Evolutionary conservation across 2,329 filamentous ascomycete species (phyloP), one percentile per base, ranked within the genome.

Genomic region (Monosporascus sp.): DNA sequence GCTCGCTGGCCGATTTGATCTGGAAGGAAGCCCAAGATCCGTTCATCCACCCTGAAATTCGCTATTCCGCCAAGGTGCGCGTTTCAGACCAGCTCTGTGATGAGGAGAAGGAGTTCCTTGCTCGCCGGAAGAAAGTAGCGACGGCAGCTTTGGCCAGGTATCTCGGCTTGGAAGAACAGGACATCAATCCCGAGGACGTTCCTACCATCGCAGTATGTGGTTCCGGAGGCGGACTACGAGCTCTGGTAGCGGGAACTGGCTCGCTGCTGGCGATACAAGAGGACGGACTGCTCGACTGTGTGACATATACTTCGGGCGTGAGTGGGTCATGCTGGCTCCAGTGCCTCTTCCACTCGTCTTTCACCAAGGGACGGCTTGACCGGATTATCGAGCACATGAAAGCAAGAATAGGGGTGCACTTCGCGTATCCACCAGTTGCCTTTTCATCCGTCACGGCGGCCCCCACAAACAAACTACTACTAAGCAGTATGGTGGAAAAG

Each of bases 251-350:
- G 2, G 92, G 93, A 3, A 86, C 91, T 0, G 92, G 93, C 0
- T 97, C 92, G 0, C 86, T 95, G 56, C 76, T 94, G 9, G 92
- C 91, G 3, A 81, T 90, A 0, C 84, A 90, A 54, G 88, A 97
- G 67, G 88, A 89, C 53, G 94, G 94, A 0, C 75, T 99, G 0
- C 95, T 96, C 67, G 92, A 97, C 70, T 97, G 94, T 67, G 81
- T 90, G 11, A 97, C 92, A 1, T 99, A 99, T 65, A 96, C 91
- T 0, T 90, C 93, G 5, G 94, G 94, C 1, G 94, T 99, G 48
- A 97, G 91, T 66, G 94, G 94, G 0, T 95, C 89, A 58, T 97
- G 94, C 69, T 99, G 94, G 94, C 78, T 97, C 6, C 93, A 97
- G 68, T 79, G 89, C 0, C 77, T 99, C 4, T 96, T 89, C 66